These are phyloP conservation scores for Nemania serpens DNA, from an alignment of 2,329 filamentous ascomycete genomes.

Conservation along the genomic window DNA sequence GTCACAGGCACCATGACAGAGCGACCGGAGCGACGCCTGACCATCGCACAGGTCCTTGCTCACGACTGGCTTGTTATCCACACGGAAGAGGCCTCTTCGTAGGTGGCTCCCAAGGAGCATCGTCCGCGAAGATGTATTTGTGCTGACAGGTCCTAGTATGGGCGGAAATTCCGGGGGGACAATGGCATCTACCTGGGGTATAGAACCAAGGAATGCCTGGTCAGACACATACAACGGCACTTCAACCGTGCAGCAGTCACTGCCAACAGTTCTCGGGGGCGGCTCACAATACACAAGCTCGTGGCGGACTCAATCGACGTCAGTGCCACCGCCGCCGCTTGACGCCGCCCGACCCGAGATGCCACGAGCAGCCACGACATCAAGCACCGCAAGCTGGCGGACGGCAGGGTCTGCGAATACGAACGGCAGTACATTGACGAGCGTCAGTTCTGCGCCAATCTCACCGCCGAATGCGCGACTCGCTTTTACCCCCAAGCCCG, in stretches of 20 bases:
- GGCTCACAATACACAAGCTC: neutral
- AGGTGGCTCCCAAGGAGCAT: neutral
- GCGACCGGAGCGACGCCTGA: neutral
- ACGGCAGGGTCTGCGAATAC: neutral
- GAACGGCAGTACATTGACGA: neutral
- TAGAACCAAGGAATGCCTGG: neutral
- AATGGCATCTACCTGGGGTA: neutral
- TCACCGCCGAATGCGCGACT: neutral
- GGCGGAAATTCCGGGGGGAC: neutral
- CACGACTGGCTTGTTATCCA: conserved; percentile 1
- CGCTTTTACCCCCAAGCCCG: neutral
- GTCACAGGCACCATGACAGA: conserved; percentile 1
- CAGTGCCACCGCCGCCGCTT: neutral
- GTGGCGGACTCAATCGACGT: neutral
- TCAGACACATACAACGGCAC: neutral
- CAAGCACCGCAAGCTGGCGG: neutral
- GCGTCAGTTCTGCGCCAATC: neutral
- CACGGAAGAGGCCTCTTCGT: neutral
- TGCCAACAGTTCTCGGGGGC: neutral
- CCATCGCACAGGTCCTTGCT: conserved; percentile 1
- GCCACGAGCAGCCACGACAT: neutral
- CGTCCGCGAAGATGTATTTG: neutral
- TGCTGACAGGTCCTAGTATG: neutral
- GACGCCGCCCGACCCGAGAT: neutral
- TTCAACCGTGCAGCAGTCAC: neutral